Percentiles rank a stretch among this genome's conserved stretches.
These are phyloP conservation scores for Symbiodinium pilosum DNA, from an alignment of 73 alveolate genomes.

Conservation along the genomic window DNA sequence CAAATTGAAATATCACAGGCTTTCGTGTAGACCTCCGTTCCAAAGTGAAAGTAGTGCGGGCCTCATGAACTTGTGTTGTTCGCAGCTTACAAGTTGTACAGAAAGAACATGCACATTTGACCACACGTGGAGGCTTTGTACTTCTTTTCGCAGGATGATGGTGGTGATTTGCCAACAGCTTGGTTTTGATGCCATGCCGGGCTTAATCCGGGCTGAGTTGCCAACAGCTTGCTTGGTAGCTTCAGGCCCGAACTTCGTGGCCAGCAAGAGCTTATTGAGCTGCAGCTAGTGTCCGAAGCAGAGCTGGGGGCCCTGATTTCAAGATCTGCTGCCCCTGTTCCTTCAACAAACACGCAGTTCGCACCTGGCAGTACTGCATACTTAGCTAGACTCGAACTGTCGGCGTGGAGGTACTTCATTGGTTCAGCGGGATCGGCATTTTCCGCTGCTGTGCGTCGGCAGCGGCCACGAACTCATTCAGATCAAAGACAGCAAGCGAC, in stretches of 20 bases:
- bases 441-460: conserved; percentile 64
- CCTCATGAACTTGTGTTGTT: no score
- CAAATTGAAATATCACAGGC: background rate
- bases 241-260: background rate
- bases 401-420: conserved; percentile 44
- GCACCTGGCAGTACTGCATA: no score
- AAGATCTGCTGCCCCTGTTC: background rate
- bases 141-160: conserved; percentile 77
- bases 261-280: conserved; percentile 39
- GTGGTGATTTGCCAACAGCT: conserved; percentile 20
- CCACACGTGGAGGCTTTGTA: conserved; percentile 76
- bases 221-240: background rate
- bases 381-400: background rate
- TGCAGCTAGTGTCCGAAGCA: conserved; percentile 41
- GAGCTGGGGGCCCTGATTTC: background rate
- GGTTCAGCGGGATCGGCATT: conserved; percentile 53
- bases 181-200: background rate
- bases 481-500: no score
- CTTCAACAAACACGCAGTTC: background rate
- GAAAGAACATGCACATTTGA: background rate
- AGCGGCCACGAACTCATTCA: background rate
- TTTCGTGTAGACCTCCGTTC: conserved; percentile 52
- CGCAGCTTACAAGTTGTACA: background rate
- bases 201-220: background rate
- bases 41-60: conserved; percentile 16